Evolutionary conservation across 2,329 filamentous ascomycete genomes (phyloP), one percentile per base, ranked within the genome.

Genomic region (Aspergillus proliferans): DNA sequence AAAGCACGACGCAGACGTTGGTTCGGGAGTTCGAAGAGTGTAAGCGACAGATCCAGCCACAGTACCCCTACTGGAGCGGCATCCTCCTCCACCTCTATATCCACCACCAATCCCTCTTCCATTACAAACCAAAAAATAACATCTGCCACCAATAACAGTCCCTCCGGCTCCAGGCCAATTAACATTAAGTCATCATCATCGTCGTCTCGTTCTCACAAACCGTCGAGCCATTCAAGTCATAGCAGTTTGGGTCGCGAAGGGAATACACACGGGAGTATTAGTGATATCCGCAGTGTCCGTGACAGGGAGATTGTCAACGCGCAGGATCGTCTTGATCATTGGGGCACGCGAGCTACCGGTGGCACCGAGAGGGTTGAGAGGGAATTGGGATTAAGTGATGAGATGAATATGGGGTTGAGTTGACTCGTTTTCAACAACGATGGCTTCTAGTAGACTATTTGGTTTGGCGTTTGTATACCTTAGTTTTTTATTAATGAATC

Each of bases 361-460:
- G 76, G 55, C 73, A 82, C 79, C 10, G 71, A 74, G 47, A 66
- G 75, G 48, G 76, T 67, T 19, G 69, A 65, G 64, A 71, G 57
- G 57, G 83, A 73, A 57, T 90, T 89, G 84, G 87, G 88, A 0
- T 79, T 94, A 45, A 87, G 87, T 1, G 90, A 95, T 64, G 89
- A 95, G 62, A 83, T 86, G 21, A 78, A 85, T 60, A 93, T 95
- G 86, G 86, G 83, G 28, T 72, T 95, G 57, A 88, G 92, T 67
- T 92, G 65, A 74, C 24, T 33, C 38, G 38, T 40, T 21, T 40
- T 40, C 38, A 40, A 40, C 43, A 36, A 45, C 18, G 24, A 34
- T 36, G 14, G 10, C 7, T 6, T 43, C 4, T n/a, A 21, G 22
- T n/a, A 15, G n/a, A 21, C 12, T 15, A 26, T 26, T 15, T 7